Evolutionary conservation across 2,329 filamentous ascomycete species (phyloP).

Genomic region (Trichoderma hamatum): DNA sequence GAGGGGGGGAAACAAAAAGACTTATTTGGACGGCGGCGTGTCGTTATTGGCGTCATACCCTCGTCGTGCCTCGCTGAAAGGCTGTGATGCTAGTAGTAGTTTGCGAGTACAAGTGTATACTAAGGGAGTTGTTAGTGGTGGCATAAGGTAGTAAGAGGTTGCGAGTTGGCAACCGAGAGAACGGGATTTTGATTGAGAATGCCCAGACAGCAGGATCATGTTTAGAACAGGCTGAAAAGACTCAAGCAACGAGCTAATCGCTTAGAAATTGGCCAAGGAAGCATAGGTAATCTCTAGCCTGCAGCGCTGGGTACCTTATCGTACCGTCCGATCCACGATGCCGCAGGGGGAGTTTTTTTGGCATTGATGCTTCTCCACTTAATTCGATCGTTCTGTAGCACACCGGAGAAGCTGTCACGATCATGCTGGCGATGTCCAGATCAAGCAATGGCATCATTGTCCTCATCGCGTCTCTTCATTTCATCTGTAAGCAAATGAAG

Average conservation of each 20-base stretch:
- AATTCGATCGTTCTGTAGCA: neutral
- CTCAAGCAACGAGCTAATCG: neutral
- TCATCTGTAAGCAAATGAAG: neutral
- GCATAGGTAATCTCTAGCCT: neutral
- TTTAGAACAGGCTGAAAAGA: neutral
- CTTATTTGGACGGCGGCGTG: neutral
- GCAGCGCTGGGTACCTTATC: neutral
- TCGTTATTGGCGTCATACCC: neutral
- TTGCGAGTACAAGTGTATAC: neutral
- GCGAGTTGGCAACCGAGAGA: neutral
- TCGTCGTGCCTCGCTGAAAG: no score
- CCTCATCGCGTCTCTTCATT: neutral
- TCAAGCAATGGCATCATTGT: neutral
- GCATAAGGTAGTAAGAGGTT: no score
- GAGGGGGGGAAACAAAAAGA: neutral
- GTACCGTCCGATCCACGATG: neutral
- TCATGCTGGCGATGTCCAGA: neutral
- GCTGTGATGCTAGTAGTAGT: neutral
- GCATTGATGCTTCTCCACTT: neutral
- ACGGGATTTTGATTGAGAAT: neutral
- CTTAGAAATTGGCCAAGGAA: neutral
- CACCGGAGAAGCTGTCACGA: neutral
- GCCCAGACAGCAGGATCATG: neutral
- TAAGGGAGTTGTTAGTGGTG: neutral
- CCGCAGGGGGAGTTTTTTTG: slow-evolving; percentile 2